Evolutionary conservation across 2,329 filamentous ascomycete genomes (phyloP).

Genomic region (Aspergillus sp.): DNA sequence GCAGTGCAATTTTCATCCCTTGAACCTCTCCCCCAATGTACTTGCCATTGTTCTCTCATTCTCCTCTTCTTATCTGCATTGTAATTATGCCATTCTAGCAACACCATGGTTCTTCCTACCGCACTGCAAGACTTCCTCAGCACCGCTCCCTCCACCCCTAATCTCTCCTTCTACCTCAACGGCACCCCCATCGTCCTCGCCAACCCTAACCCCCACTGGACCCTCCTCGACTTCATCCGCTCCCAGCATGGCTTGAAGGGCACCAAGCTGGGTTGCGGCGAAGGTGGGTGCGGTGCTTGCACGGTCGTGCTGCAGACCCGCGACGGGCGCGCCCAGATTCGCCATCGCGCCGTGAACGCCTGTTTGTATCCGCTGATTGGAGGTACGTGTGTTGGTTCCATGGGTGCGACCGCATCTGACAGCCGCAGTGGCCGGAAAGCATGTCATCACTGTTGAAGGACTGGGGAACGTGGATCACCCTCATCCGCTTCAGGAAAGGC

Average conservation of each 20-base stretch:
- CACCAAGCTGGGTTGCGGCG: constrained; percentile 72
- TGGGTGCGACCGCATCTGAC: not conserved
- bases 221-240: constrained; percentile 68
- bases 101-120: constrained; percentile 44
- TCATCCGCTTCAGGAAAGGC: constrained; percentile 79
- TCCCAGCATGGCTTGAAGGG: constrained; percentile 79
- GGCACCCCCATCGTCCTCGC: constrained; percentile 68
- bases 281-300: constrained; percentile 87
- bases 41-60: not conserved
- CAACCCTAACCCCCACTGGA: constrained; percentile 79
- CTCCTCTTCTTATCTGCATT: not conserved
- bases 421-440: constrained; percentile 74
- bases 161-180: constrained; percentile 81
- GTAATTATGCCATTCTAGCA: not conserved
- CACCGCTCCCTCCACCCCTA: constrained; percentile 34
- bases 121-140: constrained; percentile 47
- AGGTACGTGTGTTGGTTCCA: constrained; percentile 17
- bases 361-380: constrained; percentile 85
- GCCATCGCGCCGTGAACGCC: constrained; percentile 86
- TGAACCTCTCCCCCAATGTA: no score
- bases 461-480: constrained; percentile 78
- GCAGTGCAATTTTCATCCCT: no score
- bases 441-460: constrained; percentile 89
- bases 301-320: constrained; percentile 64
- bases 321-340: constrained; percentile 69